Conservation (phyloP, 441 rosid genomes). For the Iberis amara region DNA sequence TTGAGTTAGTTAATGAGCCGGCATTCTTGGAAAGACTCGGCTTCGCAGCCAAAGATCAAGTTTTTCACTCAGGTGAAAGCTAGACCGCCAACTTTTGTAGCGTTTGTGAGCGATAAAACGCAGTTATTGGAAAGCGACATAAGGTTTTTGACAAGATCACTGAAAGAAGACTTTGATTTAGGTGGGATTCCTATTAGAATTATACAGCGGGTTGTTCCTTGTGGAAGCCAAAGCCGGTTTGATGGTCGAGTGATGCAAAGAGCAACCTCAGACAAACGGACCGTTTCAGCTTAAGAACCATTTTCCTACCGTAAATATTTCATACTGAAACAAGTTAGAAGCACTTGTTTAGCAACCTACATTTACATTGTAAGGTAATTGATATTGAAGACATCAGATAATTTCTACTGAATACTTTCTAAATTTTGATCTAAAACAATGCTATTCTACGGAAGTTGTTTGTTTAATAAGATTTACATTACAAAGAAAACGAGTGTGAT, state of each 20-base stretch:
- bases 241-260: conserved; percentile 31
- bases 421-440: too few relatives aligned
- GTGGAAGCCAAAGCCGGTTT: conserved; percentile 30
- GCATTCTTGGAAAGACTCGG: conserved; percentile 91
- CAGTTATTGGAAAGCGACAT: conserved; percentile 60
- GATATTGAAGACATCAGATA: too few relatives aligned
- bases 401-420: too few relatives aligned
- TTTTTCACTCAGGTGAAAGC: conserved; percentile 97
- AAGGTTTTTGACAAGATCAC: conserved; percentile 72
- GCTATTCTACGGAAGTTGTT: too few relatives aligned
- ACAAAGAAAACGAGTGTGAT: too few relatives aligned
- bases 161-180: conserved; percentile 85
- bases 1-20: conserved; percentile 75
- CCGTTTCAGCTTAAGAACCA: conserved; percentile 26
- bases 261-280: conserved; percentile 57
- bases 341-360: too few relatives aligned
- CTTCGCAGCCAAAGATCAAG: conserved; percentile 82
- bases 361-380: too few relatives aligned
- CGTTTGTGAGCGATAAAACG: conserved; percentile 66
- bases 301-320: not conserved
- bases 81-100: conserved; percentile 89
- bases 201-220: conserved; percentile 52
- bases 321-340: too few relatives aligned
- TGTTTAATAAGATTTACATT: too few relatives aligned
- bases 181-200: conserved; percentile 90